Evolutionary conservation across 257 asterid genomes (phyloP), one percentile per base, ranked within the genome.

Genomic region (Linderniella brevidens): DNA sequence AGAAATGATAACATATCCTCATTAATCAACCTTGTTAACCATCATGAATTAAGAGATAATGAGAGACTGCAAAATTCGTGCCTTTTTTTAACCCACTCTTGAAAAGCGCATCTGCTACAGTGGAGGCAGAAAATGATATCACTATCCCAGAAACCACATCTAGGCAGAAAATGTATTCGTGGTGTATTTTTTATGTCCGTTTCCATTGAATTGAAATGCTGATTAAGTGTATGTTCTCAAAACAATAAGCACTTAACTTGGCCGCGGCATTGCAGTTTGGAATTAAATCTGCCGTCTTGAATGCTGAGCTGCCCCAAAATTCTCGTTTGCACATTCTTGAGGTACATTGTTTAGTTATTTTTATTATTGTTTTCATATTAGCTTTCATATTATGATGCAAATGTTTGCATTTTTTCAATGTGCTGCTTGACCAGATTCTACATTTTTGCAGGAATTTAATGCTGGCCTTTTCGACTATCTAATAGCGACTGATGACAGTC

Each of bases 231-330:
- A n/a, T n/a, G n/a, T n/a, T n/a, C n/a, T n/a, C n/a, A n/a, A n/a
- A n/a, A n/a, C n/a, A n/a, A n/a, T n/a, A n/a, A n/a, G 32, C 32
- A 25, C 32, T 6, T 25, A 25, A 25, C 43, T 43, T 43, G 19
- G 4, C 51, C 64, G 36, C 65, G 36, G 57, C 39, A 15, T 53
- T 60, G 65, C 90, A 90, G 98, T 85, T 90, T 73, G 96, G 94
- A 39, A 66, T 90, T 46, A 90, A 90, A 68, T 79, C 81, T 65
- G 85, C 93, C 14, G 92, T 90, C 55, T 67, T 90, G 58, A 90
- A 90, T 75, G 93, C 98, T 16, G 96, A 90, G 69, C 73, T 90
- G 54, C 98, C 98, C 12, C 92, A 85, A 56, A 90, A 86, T 73
- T 90, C 98, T 62, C 94, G 98, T 53, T 77, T 74, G 41, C 98